A percentile compares a stretch with the other conserved stretches of the same genome.
phyloP scores from a whole-genome alignment of 768 basidiomycete species.

The Harrya chromipes region DNA sequence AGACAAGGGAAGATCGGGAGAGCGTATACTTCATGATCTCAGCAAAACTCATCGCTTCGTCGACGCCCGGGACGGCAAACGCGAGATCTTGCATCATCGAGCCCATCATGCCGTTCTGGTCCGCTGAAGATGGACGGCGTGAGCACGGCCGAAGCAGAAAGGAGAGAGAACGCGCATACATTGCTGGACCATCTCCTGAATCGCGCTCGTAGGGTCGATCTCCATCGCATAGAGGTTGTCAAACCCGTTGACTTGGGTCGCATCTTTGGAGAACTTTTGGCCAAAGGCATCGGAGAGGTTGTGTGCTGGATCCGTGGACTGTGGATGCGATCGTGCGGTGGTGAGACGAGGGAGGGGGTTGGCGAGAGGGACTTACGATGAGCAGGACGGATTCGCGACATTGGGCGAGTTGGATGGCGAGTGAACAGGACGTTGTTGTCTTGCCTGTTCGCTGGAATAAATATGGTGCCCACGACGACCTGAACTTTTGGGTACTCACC shows the following conservation, averaged over 20 bases:
- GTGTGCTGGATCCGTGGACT: constrained; percentile 99
- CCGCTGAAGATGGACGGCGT: constrained; percentile 46
- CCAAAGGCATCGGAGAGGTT: constrained; percentile 98
- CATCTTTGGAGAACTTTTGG: constrained; percentile 99
- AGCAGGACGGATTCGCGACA: constrained; percentile 93
- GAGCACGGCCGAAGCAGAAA: not conserved
- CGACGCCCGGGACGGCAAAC: constrained; percentile 98
- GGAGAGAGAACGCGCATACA: constrained; percentile 48
- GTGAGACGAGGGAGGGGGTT: not conserved
- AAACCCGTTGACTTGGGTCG: constrained; percentile 96
- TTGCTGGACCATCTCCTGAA: constrained; percentile 99
- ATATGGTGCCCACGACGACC: not conserved
- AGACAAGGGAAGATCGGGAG: not conserved
- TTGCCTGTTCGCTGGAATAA: constrained; percentile 59
- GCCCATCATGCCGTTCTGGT: constrained; percentile 93
- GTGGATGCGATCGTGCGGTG: not conserved
- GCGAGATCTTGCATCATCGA: constrained; percentile 99
- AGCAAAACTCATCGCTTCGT: constrained; percentile 99
- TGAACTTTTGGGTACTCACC: constrained; percentile 48
- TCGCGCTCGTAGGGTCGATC: constrained; percentile 95
- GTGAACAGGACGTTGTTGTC: constrained; percentile 95
- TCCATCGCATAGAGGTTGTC: constrained; percentile 98
- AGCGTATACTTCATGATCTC: constrained; percentile 93
- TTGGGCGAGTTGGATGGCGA: constrained; percentile 93
- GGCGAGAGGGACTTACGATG: constrained; percentile 58